phyloP scores from a whole-genome alignment of 192 early-diverging fungal species.

The Coemansia pectinata region DNA sequence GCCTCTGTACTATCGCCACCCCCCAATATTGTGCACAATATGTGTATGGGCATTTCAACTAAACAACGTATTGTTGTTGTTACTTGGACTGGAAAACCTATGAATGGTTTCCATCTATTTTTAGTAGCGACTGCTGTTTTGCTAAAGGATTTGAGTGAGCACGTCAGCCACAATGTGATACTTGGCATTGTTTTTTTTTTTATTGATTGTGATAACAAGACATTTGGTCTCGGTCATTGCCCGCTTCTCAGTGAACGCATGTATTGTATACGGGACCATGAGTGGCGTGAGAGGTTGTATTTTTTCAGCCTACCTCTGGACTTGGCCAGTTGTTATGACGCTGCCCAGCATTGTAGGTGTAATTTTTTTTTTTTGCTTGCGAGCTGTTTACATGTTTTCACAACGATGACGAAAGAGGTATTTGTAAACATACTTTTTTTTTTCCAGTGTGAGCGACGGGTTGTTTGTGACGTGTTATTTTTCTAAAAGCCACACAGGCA shows the following conservation, averaged over 20 bases:
- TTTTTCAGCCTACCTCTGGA: not conserved
- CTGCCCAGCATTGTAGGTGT: not conserved
- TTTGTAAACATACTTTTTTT: not conserved
- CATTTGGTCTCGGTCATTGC: not conserved
- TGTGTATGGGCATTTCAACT: not conserved
- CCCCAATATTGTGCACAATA: slow-evolving; percentile 3
- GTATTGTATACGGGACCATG: not conserved
- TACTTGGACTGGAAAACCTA: not conserved
- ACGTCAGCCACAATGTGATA: not conserved
- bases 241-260: not conserved
- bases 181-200: not conserved
- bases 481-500: not conserved
- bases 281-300: not conserved
- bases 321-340: not conserved
- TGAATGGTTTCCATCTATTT: not conserved
- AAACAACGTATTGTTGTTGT: not conserved
- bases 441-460: not conserved
- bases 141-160: not conserved
- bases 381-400: not conserved
- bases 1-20: slow-evolving; percentile 1
- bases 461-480: not conserved
- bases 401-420: not conserved
- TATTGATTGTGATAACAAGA: not conserved
- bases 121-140: not conserved
- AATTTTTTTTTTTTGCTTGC: not conserved